Evolutionary conservation across 306 rosid genomes (phyloP), one percentile per base, ranked within the genome.

Genomic region (Adenanthera pavonina): DNA sequence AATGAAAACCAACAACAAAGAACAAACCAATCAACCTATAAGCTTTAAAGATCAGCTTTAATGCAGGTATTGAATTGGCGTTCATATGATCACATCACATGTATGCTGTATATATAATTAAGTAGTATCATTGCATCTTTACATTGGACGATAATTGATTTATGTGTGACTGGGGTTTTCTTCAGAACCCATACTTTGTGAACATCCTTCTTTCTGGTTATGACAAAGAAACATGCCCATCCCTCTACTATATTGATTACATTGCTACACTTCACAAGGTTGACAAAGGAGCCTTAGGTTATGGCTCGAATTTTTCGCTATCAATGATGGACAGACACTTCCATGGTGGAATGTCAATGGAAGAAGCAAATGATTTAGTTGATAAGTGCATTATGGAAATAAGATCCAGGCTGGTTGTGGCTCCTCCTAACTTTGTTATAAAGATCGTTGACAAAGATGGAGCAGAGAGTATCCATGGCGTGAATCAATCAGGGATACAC

Each of bases 231-330:
- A 86, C 88, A 0, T 90, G 95, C 5, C 89, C 95, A 35, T 85
- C 89, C 30, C 91, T 91, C 44, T 89, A 78, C 89, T 89, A 89
- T 80, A 82, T 91, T 12, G 95, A 91, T 77, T 89, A 91, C 82
- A 89, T 89, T 64, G 92, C 92, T 53, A 79, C 92, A 15, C 91
- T 91, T 33, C 95, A 91, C 92, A 89, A 89, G 90, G 91, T 91
- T 80, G 92, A 89, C 20, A 89, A 87, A 83, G 95, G 91, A 44
- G 92, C 95, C 30, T 91, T 89, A 40, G 95, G 95, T 65, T 89
- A 87, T 40, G 95, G 95, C 0, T 87, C 91, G 34, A 87, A 89
- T 60, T 89, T 91, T 49, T 65, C 92, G 20, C 89, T 89, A 49
- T 69, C 92, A 53, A 83, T 88, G 82, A 91, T 89, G 95, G 89